Evolutionary conservation across 1,139 yeast genomes (phyloP), one percentile per base, ranked within the genome.

Genomic region (Saccharomyces hybrid): DNA sequence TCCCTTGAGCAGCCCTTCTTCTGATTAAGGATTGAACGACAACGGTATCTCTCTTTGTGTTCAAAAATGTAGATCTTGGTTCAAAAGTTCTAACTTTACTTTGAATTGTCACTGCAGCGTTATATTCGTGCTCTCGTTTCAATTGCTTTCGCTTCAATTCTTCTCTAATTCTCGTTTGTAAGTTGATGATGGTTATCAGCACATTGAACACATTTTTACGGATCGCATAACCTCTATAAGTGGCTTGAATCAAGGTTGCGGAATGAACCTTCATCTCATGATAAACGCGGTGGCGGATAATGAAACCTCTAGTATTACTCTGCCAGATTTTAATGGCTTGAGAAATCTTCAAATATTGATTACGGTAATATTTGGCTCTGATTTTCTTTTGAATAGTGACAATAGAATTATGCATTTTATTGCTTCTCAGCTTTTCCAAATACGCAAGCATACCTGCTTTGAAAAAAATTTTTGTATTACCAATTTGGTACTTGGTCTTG

Each of bases 401-500:
- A 3, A 97, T 97, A 53, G 97, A 86, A 56, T 75, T 80, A 67
- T 81, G 81, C 64, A 91, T 80, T 65, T 91, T 88, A 61, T 87
- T 90, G 31, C 91, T 75, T 70, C 99, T 83, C 66, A 87, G 75
- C 64, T 89, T 89, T 73, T 95, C 99, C 60, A 95, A 80, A 62
- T 86, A 86, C 14, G 99, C 99, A 68, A 95, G 78, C 78, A 93
- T 90, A 67, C 99, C 99, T 42, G 98, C 96, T 70, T 93, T 90
- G 78, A 95, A 95, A 74, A 95, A 95, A 51, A 93, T 90, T 71
- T 93, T 95, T 44, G 97, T 88, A 65, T 84, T 81, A 74, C 95
- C 95, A 60, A 89, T 78, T 72, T 93, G 98, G 69, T 86, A 93
- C 67, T 87, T 88, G 53, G 78, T 76, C 50, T 70, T 72, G 63